phyloP scores from a whole-genome alignment of 2,329 filamentous ascomycete genomes.

The Amauroascus verrucosus region DNA sequence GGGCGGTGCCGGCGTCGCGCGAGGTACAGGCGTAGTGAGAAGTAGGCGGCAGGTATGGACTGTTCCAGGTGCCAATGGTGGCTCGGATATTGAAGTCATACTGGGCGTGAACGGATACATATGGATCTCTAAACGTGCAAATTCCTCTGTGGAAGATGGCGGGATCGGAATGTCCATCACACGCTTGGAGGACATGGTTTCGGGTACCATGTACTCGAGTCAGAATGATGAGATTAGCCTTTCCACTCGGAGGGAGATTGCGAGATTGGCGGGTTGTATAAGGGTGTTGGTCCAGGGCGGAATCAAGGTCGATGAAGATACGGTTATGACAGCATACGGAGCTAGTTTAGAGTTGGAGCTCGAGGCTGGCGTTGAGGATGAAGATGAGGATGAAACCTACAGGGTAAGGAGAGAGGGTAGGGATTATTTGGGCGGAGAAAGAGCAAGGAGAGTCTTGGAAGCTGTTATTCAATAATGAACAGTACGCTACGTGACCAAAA shows the following conservation, averaged over 20 bases:
- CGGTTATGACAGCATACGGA: slow-evolving; percentile 70
- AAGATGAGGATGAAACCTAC: slow-evolving; percentile 26
- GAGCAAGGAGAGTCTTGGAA: slow-evolving; percentile 30
- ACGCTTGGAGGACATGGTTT: slow-evolving; percentile 76
- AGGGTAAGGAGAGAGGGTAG: slow-evolving; percentile 26
- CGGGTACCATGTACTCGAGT: slow-evolving; percentile 78
- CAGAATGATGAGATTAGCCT: slow-evolving; percentile 79
- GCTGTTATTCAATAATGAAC: slow-evolving; percentile 12
- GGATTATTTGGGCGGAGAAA: slow-evolving; percentile 35
- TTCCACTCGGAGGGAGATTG: slow-evolving; percentile 77
- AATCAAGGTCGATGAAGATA: slow-evolving; percentile 80
- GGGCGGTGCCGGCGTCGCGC: slow-evolving; percentile 62
- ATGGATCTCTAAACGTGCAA: slow-evolving; percentile 79
- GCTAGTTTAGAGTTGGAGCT: slow-evolving; percentile 61
- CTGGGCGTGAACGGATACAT: slow-evolving; percentile 95
- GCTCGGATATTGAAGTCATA: slow-evolving; percentile 64
- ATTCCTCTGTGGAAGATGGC: slow-evolving; percentile 33
- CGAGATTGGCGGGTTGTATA: slow-evolving; percentile 70
- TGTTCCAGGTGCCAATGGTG: slow-evolving; percentile 41
- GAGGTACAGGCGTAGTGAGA: slow-evolving; percentile 66
- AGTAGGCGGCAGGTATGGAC: slow-evolving; percentile 82
- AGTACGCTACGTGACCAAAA: background rate
- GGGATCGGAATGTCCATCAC: slow-evolving; percentile 52
- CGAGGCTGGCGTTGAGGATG: slow-evolving; percentile 33
- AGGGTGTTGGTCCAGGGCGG: slow-evolving; percentile 72